A percentile compares a stretch with the other conserved stretches of the same genome.
phyloP scores from a whole-genome alignment of 1,284 basidiomycete genomes.

The Ustanciosporium gigantosporum region DNA sequence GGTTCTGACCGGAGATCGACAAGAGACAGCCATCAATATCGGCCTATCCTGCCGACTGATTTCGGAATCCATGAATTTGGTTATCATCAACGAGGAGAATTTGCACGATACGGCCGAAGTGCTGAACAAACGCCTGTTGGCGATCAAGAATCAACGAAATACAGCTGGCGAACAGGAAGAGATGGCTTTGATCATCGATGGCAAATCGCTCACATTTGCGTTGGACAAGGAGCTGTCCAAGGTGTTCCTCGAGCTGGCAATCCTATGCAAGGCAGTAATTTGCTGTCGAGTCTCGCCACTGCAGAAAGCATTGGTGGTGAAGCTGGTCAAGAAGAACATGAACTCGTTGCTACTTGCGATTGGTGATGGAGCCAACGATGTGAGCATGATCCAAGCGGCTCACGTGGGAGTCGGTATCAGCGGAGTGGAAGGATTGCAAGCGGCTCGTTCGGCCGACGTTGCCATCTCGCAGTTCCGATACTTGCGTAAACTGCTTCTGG shows the following conservation, averaged over 20 bases:
- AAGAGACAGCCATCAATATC: constrained; percentile 99
- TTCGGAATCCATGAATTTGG: constrained; percentile 97
- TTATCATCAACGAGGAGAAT: constrained; percentile 86
- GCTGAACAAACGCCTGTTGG: constrained; percentile 81
- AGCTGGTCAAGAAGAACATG: constrained; percentile 95
- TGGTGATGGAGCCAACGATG: constrained; percentile 70
- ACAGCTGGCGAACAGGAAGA: constrained; percentile 90
- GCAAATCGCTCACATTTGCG: constrained; percentile 89
- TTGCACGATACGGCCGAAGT: constrained; percentile 82
- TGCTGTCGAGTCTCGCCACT: constrained; percentile 98
- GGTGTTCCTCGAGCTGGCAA: constrained; percentile 88
- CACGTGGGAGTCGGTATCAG: constrained; percentile 95
- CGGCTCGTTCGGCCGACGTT: constrained; percentile 92
- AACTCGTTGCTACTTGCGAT: constrained; percentile 91
- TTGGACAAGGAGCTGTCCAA: constrained; percentile 89
- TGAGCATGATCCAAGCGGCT: constrained; percentile 69
- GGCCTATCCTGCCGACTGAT: constrained; percentile 95
- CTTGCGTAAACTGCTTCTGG: constrained; percentile 90
- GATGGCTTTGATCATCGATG: constrained; percentile 92
- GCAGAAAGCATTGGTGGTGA: constrained; percentile 97
- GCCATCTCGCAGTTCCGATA: constrained; percentile 98
- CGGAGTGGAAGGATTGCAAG: constrained; percentile 96
- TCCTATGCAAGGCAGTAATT: constrained; percentile 97
- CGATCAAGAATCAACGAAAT: constrained; percentile 83
- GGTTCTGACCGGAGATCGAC: constrained; percentile 96